Conservation (phyloP, 768 basidiomycete genomes). For the Xerocomus brunneocitrinus region DNA sequence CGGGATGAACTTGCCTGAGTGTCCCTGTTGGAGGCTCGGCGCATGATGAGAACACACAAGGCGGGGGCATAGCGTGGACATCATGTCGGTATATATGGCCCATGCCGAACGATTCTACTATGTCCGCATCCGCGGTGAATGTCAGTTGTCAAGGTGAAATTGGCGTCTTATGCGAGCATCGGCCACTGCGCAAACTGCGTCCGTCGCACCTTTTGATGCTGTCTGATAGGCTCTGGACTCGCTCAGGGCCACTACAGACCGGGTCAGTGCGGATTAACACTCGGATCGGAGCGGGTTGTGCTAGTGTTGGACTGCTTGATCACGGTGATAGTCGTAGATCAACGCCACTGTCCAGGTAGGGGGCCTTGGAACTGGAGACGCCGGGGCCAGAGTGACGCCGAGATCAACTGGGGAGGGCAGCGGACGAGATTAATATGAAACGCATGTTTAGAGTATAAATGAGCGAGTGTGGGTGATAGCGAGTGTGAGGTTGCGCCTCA, state of each 20-base stretch:
- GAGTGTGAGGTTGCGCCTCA: too few relatives aligned
- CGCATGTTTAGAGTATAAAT: too few relatives aligned
- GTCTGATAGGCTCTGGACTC: not conserved
- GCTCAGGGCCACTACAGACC: not conserved
- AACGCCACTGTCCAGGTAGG: not conserved
- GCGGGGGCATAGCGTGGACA: not conserved
- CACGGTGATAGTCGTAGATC: not conserved
- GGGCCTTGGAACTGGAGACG: too few relatives aligned
- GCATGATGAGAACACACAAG: not conserved
- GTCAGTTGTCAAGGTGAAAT: not conserved
- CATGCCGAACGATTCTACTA: not conserved
- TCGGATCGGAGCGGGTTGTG: not conserved
- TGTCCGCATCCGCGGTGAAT: not conserved
- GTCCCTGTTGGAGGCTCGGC: not conserved
- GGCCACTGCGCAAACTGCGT: not conserved
- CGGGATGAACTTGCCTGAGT: constrained; percentile 5
- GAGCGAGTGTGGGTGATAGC: too few relatives aligned
- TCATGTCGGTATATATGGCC: not conserved
- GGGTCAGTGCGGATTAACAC: not conserved
- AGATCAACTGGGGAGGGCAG: too few relatives aligned
- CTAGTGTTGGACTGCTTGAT: not conserved
- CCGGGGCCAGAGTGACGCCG: too few relatives aligned
- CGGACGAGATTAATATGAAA: too few relatives aligned
- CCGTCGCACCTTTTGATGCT: not conserved
- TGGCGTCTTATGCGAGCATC: not conserved